phyloP scores from a whole-genome alignment of 441 rosid species.

The Gossypium schwendimanii region DNA sequence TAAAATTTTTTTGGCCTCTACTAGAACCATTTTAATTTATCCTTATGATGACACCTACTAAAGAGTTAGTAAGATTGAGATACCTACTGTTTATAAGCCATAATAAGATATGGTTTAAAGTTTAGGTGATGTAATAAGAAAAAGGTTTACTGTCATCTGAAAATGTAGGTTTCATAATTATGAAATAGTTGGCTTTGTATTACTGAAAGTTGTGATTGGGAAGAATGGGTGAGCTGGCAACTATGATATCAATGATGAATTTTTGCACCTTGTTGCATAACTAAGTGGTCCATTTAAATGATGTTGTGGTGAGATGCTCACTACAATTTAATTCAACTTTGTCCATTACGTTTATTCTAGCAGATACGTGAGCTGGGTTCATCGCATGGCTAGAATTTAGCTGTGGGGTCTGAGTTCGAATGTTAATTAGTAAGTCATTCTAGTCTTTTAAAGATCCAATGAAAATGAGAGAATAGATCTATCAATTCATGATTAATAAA shows the following conservation, averaged over 20 bases:
- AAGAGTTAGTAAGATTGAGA: slow-evolving; percentile 4
- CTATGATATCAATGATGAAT: not conserved
- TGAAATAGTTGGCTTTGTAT: not conserved
- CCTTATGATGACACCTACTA: slow-evolving; percentile 4
- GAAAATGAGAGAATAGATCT: not conserved
- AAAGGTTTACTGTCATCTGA: not conserved
- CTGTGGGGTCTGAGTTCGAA: not conserved
- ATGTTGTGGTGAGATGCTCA: not conserved
- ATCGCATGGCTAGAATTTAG: slow-evolving; percentile 1
- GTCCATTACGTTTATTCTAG: not conserved
- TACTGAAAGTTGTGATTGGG: not conserved
- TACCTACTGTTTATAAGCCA: not conserved
- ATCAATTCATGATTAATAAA: not conserved
- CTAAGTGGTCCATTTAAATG: slow-evolving; percentile 2
- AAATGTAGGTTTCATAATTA: not conserved
- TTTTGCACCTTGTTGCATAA: not conserved
- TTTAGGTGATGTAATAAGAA: not conserved
- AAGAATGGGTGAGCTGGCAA: not conserved
- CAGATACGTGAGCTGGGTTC: not conserved
- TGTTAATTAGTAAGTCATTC: not conserved
- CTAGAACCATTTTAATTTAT: not conserved
- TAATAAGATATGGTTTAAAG: not conserved
- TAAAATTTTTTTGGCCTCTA: not conserved
- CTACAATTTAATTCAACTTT: slow-evolving; percentile 2
- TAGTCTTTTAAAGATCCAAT: not conserved